Evolutionary conservation across 306 rosid species (phyloP), one percentile per base, ranked within the genome.

Genomic region (Ceratonia siliqua): DNA sequence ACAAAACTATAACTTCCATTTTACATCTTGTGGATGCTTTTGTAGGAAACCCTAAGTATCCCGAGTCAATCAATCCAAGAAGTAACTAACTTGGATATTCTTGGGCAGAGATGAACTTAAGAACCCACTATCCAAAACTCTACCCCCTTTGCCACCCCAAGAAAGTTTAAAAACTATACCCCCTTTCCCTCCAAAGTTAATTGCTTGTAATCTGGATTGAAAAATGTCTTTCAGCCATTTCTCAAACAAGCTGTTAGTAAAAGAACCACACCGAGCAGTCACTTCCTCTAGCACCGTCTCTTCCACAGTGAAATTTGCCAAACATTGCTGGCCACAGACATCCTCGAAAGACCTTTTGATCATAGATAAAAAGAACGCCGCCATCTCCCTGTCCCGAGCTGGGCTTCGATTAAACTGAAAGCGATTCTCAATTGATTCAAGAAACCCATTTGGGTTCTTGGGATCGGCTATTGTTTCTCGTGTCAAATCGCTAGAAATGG

Each of bases 101-200:
- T 75, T 87, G 62, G 99, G 99, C 77, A 95, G 85, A 82, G 89
- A 84, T 15, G 98, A 85, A 64, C 91, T 87, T 90, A 90, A 83
- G 77, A 82, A 95, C 74, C 94, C 94, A 74, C 76, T 86, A 77
- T 85, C 96, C 89, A 65, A 76, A 76, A 81, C 80, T 45, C 81
- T 89, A 70, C 81, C 87, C 45, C 83, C 91, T 82, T 89, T 85
- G 38, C 89, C 90, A 73, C 85, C 97, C 91, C 90, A 89, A 87
- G 90, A 85, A 59, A 95, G 94, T 89, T 88, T 87, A 85, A 87
- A 87, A 75, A 62, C 89, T 77, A 85, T 80, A 73, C 92, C 96
- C 94, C 49, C 81, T 83, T 78, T 87, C 97, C 50, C 82, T 83
- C 81, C 86, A 73, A 69, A 75, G 72, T 82, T 89, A 54, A 81